Evolutionary conservation across 106 monocot species (phyloP).

Genomic region (Phalaenopsis equestris): DNA sequence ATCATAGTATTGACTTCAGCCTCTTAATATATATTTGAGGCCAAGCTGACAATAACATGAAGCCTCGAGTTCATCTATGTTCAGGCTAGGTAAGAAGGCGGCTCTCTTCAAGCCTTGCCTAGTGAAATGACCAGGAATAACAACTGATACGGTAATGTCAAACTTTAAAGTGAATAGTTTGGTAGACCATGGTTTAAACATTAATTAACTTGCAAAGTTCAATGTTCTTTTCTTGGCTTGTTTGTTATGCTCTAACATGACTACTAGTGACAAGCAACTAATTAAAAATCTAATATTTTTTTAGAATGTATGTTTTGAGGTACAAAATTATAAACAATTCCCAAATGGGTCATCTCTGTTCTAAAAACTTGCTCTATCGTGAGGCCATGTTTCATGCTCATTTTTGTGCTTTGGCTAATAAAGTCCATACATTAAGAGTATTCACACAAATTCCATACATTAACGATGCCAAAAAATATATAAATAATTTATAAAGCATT

Average conservation of each 20-base stretch:
- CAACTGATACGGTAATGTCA: background rate
- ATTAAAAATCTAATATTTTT: background rate
- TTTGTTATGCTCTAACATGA: too few relatives aligned
- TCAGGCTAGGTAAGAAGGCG: background rate
- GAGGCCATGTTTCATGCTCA: too few relatives aligned
- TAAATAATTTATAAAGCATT: too few relatives aligned
- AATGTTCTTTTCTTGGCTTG: background rate
- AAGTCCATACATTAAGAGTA: too few relatives aligned
- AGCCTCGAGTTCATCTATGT: background rate
- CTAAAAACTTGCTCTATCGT: too few relatives aligned
- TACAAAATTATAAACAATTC: too few relatives aligned
- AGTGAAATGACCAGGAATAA: background rate
- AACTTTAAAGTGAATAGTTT: background rate
- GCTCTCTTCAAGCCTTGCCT: background rate
- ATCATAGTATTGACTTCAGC: background rate
- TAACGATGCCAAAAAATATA: too few relatives aligned
- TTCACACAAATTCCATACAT: too few relatives aligned
- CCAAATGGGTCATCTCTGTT: too few relatives aligned
- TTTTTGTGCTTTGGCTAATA: too few relatives aligned
- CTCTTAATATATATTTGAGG: background rate
- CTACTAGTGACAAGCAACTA: too few relatives aligned
- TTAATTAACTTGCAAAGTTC: background rate
- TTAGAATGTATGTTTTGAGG: background rate
- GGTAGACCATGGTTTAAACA: background rate
- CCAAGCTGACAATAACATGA: background rate